Evolutionary conservation across 2,329 filamentous ascomycete species (phyloP).

Genomic region (Helicocarpus griseus): DNA sequence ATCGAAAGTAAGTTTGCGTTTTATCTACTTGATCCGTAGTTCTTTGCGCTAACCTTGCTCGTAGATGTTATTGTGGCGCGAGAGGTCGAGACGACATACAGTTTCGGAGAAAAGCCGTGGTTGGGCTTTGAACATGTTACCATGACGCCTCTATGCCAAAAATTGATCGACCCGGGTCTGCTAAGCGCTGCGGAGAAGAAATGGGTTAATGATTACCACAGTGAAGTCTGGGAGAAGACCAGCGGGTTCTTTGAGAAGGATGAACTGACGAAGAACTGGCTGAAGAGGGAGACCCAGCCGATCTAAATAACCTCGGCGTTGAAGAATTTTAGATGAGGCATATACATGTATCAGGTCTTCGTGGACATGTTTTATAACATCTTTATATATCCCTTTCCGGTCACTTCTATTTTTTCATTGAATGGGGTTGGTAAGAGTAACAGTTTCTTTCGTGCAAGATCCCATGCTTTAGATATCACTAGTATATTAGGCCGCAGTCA

Average conservation of each 20-base stretch:
- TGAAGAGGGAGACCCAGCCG: slow-evolving; percentile 74
- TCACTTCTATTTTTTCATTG: too few relatives aligned
- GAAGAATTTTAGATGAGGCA: too few relatives aligned
- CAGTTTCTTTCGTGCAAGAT: too few relatives aligned
- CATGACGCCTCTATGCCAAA: slow-evolving; percentile 89
- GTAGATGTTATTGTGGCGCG: slow-evolving; percentile 75
- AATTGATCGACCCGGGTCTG: slow-evolving; percentile 66
- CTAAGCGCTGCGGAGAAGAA: slow-evolving; percentile 64
- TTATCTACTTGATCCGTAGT: background rate
- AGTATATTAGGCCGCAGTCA: too few relatives aligned
- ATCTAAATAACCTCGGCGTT: slow-evolving; percentile 5
- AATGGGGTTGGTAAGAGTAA: too few relatives aligned
- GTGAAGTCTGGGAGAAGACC: slow-evolving; percentile 73
- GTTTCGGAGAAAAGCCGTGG: slow-evolving; percentile 89
- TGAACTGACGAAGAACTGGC: slow-evolving; percentile 63
- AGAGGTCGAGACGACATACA: slow-evolving; percentile 75
- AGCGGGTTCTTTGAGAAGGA: slow-evolving; percentile 65
- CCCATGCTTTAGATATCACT: too few relatives aligned
- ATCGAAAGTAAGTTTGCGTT: slow-evolving; percentile 59
- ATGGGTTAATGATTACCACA: slow-evolving; percentile 83
- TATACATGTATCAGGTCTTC: too few relatives aligned
- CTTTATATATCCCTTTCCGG: too few relatives aligned
- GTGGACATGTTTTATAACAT: too few relatives aligned
- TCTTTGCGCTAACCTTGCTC: slow-evolving; percentile 8
- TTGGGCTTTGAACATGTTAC: slow-evolving; percentile 95